Evolutionary conservation across 805 yeast genomes (phyloP), one percentile per base, ranked within the genome.

Genomic region (Wickerhamiella allomyrinae): DNA sequence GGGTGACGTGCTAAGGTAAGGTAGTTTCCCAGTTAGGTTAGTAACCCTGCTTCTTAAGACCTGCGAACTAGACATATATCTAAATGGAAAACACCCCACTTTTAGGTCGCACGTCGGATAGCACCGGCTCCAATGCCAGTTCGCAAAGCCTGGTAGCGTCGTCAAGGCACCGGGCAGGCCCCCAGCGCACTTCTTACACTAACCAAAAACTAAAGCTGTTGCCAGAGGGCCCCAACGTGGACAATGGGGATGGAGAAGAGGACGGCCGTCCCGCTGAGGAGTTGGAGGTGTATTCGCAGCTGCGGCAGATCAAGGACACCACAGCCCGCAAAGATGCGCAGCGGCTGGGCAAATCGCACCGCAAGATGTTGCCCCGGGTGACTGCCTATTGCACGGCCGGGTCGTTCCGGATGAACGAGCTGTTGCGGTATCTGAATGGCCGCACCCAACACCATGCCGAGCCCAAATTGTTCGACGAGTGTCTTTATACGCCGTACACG

Each of bases 331-430:
- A 77, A 49, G 97, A 89, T 65, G 97, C 98, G 0, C 95, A 87
- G 57, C 74, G 87, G 40, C 66, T 91, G 44, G 94, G 95, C 3
- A 91, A 87, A 58, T 76, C 76, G 48, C 89, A 80, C 53, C 54
- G 97, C 46, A 80, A 80, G 25, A 63, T 85, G 47, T 68, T 91
- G 43, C 97, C 98, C 3, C 67, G 98, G 47, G 95, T 87, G 1
- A 89, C 97, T 0, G 94, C 95, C 2, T 91, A 86, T 57, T 89
- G 97, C 62, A 89, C 97, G 0, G 86, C 96, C 21, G 87, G 95
- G 23, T 76, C 91, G 20, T 91, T 87, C 56, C 76, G 75, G 49
- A 83, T 91, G 94, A 74, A 80, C 51, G 96, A 86, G 39, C 65
- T 91, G 33, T 68, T 80, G 38, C 67, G 89, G 53, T 89, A 95